These are phyloP conservation scores for Pseudozyma thailandica DNA, from an alignment of 1,284 basidiomycete species.

Conservation along the genomic window DNA sequence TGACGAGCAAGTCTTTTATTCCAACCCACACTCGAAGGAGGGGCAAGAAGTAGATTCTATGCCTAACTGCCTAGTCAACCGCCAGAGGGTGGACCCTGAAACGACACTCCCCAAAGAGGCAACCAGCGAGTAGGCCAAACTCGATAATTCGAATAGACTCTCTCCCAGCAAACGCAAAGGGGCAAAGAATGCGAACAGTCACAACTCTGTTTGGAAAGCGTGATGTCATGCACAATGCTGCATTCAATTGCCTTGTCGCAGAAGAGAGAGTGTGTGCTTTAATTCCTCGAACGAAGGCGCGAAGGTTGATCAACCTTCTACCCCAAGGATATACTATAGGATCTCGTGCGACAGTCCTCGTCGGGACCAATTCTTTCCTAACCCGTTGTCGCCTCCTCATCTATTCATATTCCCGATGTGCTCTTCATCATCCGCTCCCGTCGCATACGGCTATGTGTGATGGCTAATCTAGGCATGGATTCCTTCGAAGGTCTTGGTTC, in stretches of 20 bases:
- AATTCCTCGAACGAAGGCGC: slow-evolving; percentile 12
- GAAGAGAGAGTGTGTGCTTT: not conserved
- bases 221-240: slow-evolving; percentile 40
- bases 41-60: slow-evolving; percentile 34
- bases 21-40: not conserved
- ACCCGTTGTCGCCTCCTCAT: too few species aligned
- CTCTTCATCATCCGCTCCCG: too few species aligned
- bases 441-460: too few species aligned
- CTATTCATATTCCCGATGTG: too few species aligned
- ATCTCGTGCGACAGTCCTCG: not conserved
- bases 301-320: slow-evolving; percentile 43
- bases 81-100: slow-evolving; percentile 28
- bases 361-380: too few species aligned
- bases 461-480: too few species aligned
- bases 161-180: slow-evolving; percentile 7
- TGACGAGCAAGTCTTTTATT: not conserved
- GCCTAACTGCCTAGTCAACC: slow-evolving; percentile 3
- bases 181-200: too few species aligned
- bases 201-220: not conserved
- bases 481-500: too few species aligned
- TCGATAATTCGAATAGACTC: slow-evolving; percentile 8
- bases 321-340: not conserved
- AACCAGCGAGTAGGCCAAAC: slow-evolving; percentile 1
- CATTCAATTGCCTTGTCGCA: not conserved
- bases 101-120: slow-evolving; percentile 21